phyloP scores from a whole-genome alignment of 805 yeast genomes.

The Ogataea populi-albae region DNA sequence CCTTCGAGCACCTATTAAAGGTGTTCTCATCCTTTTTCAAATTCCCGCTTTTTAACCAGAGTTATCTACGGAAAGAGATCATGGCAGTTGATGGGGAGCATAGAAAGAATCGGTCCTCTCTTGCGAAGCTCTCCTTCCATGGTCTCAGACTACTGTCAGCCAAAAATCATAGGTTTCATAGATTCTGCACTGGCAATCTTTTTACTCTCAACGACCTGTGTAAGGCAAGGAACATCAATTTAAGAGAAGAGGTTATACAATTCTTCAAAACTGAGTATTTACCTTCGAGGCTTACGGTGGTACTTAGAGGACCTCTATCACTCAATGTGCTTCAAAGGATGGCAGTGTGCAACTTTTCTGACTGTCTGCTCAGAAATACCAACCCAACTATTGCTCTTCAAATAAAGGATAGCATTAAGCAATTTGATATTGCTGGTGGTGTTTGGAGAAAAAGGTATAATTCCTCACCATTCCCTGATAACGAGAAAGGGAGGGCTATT shows the following conservation, averaged over 20 bases:
- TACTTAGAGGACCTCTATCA: slow-evolving; percentile 65
- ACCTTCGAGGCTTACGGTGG: slow-evolving; percentile 53
- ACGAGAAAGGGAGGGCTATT: slow-evolving; percentile 30
- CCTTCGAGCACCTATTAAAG: slow-evolving; percentile 44
- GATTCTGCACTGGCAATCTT: slow-evolving; percentile 64
- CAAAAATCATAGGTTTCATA: slow-evolving; percentile 48
- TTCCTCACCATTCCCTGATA: slow-evolving; percentile 23
- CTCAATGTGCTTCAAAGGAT: slow-evolving; percentile 53
- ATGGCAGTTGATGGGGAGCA: slow-evolving; percentile 68
- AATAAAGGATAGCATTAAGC: neutral
- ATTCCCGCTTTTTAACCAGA: slow-evolving; percentile 47
- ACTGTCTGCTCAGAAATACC: slow-evolving; percentile 4
- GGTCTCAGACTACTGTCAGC: slow-evolving; percentile 53
- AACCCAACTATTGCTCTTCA: neutral
- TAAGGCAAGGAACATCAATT: slow-evolving; percentile 31
- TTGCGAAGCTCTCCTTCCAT: slow-evolving; percentile 53
- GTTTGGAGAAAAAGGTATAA: slow-evolving; percentile 24
- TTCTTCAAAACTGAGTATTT: slow-evolving; percentile 43
- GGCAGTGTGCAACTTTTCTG: slow-evolving; percentile 41
- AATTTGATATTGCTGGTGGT: slow-evolving; percentile 8
- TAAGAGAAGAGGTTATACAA: slow-evolving; percentile 34
- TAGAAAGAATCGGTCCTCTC: slow-evolving; percentile 43
- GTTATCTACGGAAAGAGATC: slow-evolving; percentile 47
- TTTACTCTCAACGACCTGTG: slow-evolving; percentile 44
- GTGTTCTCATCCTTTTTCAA: slow-evolving; percentile 52